Conservation (phyloP, 345 rosid genomes). For the Acer campestre region DNA sequence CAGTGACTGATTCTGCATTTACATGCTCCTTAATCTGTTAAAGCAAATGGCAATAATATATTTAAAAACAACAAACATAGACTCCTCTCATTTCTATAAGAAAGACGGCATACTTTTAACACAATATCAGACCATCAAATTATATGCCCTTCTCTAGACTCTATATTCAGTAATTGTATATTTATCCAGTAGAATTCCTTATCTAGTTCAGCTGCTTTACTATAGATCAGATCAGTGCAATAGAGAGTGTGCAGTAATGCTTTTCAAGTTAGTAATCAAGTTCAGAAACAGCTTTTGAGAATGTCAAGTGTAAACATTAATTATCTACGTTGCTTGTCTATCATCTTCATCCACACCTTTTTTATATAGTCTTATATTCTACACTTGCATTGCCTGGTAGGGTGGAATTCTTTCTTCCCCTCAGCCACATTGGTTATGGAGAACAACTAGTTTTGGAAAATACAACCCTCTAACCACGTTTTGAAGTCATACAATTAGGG, state of each 20-base stretch:
- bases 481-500: not conserved
- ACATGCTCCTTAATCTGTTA: constrained; percentile 77
- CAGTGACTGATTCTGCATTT: constrained; percentile 76
- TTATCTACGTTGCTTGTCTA: not conserved
- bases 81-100: not conserved
- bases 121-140: not conserved
- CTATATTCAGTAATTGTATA: not conserved
- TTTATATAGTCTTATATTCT: not conserved
- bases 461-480: not conserved
- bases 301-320: not conserved
- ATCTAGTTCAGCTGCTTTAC: not conserved
- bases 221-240: not conserved
- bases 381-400: not conserved
- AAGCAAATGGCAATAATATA: constrained; percentile 10
- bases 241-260: not conserved
- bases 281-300: not conserved
- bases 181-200: not conserved
- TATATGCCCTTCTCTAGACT: not conserved
- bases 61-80: not conserved
- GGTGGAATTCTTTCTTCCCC: not conserved
- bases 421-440: not conserved
- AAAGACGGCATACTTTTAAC: not conserved
- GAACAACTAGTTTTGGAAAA: not conserved
- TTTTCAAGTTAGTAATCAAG: not conserved
- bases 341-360: not conserved